Percentiles rank a stretch among this genome's conserved stretches.
phyloP scores from a whole-genome alignment of 257 asterid species.

The Nyctanthes arbortristis region DNA sequence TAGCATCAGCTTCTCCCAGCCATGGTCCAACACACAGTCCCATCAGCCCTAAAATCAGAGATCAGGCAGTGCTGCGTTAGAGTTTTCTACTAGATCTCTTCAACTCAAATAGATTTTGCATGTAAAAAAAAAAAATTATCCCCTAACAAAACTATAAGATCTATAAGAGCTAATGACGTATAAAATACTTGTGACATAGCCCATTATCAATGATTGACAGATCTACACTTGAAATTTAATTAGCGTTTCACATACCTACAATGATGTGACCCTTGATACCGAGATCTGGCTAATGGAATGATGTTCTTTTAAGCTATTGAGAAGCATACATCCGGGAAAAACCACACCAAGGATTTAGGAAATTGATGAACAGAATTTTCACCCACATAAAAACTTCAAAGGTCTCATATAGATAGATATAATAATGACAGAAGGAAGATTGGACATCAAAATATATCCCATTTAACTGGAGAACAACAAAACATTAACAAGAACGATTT shows the following conservation, averaged over 20 bases:
- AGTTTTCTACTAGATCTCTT: background rate
- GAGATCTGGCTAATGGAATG: background rate
- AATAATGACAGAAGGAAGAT: background rate
- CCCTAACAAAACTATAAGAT: constrained; percentile 4
- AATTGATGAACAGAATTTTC: background rate
- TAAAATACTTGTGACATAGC: background rate
- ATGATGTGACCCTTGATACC: background rate
- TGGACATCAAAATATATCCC: background rate
- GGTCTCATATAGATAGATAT: background rate
- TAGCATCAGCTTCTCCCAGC: background rate
- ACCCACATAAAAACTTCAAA: background rate
- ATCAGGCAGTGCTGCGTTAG: background rate
- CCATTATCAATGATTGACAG: too few relatives aligned
- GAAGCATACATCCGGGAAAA: background rate
- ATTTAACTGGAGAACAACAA: background rate
- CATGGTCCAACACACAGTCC: background rate
- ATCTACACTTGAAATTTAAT: background rate
- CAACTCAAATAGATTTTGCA: background rate
- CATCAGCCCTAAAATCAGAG: constrained; percentile 8
- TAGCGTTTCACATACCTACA: background rate
- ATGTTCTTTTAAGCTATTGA: too few relatives aligned
- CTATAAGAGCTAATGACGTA: background rate
- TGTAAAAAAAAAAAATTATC: constrained; percentile 1
- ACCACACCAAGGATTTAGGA: background rate
- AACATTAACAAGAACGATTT: background rate